A percentile compares a stretch with the other conserved stretches of the same genome.
phyloP scores from a whole-genome alignment of 176 grass and related monocot genomes.

The Puccinellia tenuiflora region DNA sequence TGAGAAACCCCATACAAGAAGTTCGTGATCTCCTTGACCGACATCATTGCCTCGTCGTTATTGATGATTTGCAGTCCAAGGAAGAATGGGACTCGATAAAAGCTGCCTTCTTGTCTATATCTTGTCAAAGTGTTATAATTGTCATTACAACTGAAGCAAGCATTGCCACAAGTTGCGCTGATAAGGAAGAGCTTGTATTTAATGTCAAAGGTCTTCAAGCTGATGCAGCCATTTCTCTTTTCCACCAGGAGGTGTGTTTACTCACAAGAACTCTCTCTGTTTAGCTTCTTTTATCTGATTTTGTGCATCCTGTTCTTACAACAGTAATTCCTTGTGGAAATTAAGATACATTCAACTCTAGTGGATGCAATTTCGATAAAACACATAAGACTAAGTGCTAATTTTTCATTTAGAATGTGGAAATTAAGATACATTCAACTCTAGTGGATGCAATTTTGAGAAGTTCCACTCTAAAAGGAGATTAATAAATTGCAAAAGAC shows the following conservation, averaged over 20 bases:
- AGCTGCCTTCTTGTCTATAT: neutral
- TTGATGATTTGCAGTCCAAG: neutral
- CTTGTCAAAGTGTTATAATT: neutral
- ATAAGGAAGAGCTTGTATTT: neutral
- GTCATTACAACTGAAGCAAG: neutral
- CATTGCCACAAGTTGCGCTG: neutral
- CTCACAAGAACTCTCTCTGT: neutral
- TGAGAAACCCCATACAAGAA: neutral
- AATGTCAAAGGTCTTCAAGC: constrained; percentile 19
- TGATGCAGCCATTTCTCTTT: neutral
- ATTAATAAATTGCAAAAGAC: neutral
- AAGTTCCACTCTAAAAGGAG: neutral
- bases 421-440: neutral
- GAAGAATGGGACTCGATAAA: constrained; percentile 2
- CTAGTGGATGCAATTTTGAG: neutral
- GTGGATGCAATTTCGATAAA: too few relatives aligned
- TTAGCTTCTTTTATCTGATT: neutral
- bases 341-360: too few relatives aligned
- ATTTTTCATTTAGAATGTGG: neutral
- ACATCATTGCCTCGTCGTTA: neutral
- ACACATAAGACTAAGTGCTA: neutral
- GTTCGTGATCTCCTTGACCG: neutral
- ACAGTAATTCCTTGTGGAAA: neutral
- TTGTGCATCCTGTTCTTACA: neutral
- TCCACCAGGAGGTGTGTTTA: neutral